Percentiles rank a stretch among this genome's conserved stretches.
phyloP scores from a whole-genome alignment of 345 rosid species.

The Pelargonium nanum region DNA sequence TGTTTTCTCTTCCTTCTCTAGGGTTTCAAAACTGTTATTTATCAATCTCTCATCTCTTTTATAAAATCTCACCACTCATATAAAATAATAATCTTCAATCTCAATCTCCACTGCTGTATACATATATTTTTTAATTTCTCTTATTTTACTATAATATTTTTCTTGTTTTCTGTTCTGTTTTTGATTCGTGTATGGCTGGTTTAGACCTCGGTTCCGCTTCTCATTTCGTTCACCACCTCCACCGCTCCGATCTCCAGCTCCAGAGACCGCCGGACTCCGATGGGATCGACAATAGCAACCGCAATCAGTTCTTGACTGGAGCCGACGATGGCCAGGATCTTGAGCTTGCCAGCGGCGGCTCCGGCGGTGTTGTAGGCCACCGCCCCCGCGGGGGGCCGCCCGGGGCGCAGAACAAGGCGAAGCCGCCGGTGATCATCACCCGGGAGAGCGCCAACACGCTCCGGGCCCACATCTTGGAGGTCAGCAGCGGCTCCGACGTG shows the following conservation, averaged over 20 bases:
- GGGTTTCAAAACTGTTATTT: not conserved
- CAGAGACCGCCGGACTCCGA: constrained; percentile 10
- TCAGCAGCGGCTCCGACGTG: constrained; percentile 33
- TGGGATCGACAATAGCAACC: constrained; percentile 2
- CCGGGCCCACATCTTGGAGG: constrained; percentile 36
- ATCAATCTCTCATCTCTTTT: not conserved
- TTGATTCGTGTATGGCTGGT: constrained; percentile 12
- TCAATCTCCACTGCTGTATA: not conserved
- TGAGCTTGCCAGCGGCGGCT: not conserved
- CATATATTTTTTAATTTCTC: not conserved
- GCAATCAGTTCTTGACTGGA: not conserved
- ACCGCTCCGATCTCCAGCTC: constrained; percentile 15
- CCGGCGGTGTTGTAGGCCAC: constrained; percentile 12
- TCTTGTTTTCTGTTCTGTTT: not conserved
- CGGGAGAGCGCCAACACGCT: constrained; percentile 40
- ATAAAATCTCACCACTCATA: not conserved
- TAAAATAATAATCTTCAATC: not conserved
- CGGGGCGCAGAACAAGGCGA: constrained; percentile 38
- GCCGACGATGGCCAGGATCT: not conserved
- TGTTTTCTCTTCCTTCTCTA: too few relatives aligned
- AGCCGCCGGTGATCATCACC: constrained; percentile 39
- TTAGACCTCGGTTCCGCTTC: constrained; percentile 15
- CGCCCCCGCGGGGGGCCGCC: constrained; percentile 37
- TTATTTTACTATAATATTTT: not conserved
- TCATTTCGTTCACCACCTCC: constrained; percentile 14